Percentiles rank a stretch among this genome's conserved stretches.
Conservation (phyloP, 176 grass and related monocot genomes). For the Neostapfia colusana region DNA sequence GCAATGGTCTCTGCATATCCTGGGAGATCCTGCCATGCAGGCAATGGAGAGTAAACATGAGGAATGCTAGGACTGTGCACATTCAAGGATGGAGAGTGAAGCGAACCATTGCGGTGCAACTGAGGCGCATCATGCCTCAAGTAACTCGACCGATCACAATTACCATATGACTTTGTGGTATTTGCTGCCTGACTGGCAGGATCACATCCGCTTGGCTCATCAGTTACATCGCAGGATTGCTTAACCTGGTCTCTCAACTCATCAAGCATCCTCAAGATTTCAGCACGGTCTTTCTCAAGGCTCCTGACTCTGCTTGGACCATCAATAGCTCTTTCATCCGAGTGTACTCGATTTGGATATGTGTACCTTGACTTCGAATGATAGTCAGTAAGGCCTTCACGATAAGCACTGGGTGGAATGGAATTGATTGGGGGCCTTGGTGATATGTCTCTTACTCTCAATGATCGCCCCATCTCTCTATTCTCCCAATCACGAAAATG, state of each 20-base stretch:
- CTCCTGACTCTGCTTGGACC: slow-evolving; percentile 67
- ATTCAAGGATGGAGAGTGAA: slow-evolving; percentile 36
- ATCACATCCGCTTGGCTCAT: slow-evolving; percentile 43
- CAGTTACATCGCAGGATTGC: slow-evolving; percentile 58
- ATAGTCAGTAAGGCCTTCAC: slow-evolving; percentile 41
- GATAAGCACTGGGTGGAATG: slow-evolving; percentile 26
- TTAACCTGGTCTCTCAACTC: slow-evolving; percentile 91
- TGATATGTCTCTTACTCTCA: slow-evolving; percentile 41
- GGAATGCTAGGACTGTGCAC: slow-evolving; percentile 41
- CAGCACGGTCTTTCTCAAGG: slow-evolving; percentile 74
- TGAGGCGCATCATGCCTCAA: slow-evolving; percentile 43
- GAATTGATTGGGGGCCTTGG: slow-evolving; percentile 14
- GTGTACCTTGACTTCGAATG: slow-evolving; percentile 32
- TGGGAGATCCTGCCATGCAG: slow-evolving; percentile 40
- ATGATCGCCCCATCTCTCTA: slow-evolving; percentile 30
- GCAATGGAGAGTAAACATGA: slow-evolving; percentile 53
- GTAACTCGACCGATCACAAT: slow-evolving; percentile 37
- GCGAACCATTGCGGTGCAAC: slow-evolving; percentile 41
- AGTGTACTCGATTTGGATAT: slow-evolving; percentile 34
- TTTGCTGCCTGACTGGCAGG: slow-evolving; percentile 26
- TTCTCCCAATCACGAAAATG: slow-evolving; percentile 46
- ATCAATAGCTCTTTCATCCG: slow-evolving; percentile 34
- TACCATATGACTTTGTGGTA: slow-evolving; percentile 41
- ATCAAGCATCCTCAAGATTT: slow-evolving; percentile 81
- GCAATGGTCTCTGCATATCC: slow-evolving; percentile 49